These are phyloP conservation scores for Neurospora tetrasperma DNA, from an alignment of 495 filamentous ascomycete genomes.

Conservation along the genomic window DNA sequence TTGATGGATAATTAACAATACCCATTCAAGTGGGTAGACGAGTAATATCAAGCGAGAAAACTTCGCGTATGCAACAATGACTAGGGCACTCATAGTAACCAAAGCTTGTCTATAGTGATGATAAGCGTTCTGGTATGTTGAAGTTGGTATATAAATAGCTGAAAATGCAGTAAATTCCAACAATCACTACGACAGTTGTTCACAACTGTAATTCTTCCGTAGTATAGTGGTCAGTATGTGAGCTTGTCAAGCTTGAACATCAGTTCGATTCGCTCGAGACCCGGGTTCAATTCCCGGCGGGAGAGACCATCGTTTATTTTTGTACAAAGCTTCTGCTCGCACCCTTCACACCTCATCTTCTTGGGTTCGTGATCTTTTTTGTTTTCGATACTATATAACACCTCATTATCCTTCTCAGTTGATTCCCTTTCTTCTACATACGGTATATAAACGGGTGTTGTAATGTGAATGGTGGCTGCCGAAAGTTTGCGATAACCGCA, in stretches of 20 bases:
- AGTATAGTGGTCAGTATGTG: not conserved
- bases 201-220: not conserved
- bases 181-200: not conserved
- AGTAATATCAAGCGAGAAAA: not conserved
- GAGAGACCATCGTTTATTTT: not conserved
- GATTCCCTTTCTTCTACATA: not conserved
- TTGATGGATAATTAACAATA: not conserved
- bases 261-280: too few species aligned
- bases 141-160: not conserved
- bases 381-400: not conserved
- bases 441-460: not conserved
- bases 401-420: not conserved
- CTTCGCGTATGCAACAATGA: not conserved
- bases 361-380: not conserved
- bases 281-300: too few species aligned
- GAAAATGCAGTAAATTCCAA: not conserved
- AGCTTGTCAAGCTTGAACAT: too few species aligned
- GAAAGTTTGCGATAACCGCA: not conserved
- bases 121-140: not conserved
- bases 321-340: not conserved
- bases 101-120: not conserved
- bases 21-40: not conserved
- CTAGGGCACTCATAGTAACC: not conserved
- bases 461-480: not conserved
- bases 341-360: not conserved